phyloP scores from a whole-genome alignment of 495 filamentous ascomycete species.

The Cetradonia linearis region DNA sequence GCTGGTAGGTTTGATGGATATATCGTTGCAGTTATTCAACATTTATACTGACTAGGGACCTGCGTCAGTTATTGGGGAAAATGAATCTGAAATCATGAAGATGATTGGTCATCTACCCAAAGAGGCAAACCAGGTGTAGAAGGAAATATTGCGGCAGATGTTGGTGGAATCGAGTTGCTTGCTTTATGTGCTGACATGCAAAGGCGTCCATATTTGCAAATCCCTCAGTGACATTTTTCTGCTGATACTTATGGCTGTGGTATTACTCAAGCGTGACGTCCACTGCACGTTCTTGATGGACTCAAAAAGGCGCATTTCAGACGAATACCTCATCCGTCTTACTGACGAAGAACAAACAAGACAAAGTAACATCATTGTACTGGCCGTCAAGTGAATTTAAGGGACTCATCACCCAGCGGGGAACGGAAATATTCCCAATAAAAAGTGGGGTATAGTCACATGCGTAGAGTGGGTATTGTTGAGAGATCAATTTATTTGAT shows the following conservation, averaged over 20 bases:
- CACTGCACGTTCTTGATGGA: neutral
- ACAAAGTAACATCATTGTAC: neutral
- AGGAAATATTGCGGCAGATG: constrained; percentile 7
- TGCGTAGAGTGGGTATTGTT: neutral
- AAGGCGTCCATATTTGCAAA: neutral
- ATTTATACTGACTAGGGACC: neutral
- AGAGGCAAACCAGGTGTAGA: constrained; percentile 27
- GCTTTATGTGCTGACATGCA: constrained; percentile 3
- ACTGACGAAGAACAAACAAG: neutral
- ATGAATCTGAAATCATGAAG: constrained; percentile 75
- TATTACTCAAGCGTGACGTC: neutral
- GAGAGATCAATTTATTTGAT: neutral
- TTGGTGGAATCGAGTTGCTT: constrained; percentile 1
- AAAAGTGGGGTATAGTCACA: neutral
- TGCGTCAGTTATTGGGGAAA: constrained; percentile 50
- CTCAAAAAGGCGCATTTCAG: neutral
- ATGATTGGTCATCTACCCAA: constrained; percentile 56
- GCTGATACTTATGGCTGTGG: neutral
- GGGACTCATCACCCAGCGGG: neutral
- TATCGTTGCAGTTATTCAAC: neutral
- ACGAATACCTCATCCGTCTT: neutral
- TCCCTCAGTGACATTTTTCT: neutral
- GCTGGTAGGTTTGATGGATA: constrained; percentile 37
- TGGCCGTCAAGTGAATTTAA: neutral
- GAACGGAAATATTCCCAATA: neutral